Evolutionary conservation across 2,329 filamentous ascomycete species (phyloP), one percentile per base, ranked within the genome.

Genomic region (Metarhizium brunneum): DNA sequence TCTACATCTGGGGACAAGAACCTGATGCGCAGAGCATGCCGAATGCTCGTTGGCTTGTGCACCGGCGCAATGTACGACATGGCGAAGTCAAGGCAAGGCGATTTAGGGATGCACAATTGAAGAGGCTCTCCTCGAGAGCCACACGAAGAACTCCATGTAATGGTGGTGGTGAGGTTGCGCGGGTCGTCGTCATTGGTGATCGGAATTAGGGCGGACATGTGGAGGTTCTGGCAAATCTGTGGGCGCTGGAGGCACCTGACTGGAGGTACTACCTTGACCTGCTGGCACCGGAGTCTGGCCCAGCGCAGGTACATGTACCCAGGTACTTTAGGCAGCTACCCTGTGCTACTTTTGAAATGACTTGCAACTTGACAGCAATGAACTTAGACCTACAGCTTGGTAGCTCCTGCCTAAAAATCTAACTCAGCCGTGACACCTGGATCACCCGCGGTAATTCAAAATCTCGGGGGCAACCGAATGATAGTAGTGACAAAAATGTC

Each of bases 21-120:
- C 63, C 84, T 85, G 58, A 92, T 80, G 67, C 87, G 89, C 61
- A 97, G 71, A 14, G 92, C 92, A 80, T 96, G 88, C 55, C 92
- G 85, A 60, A 96, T 85, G 75, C 90, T 95, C 69, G 90, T 96
- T 29, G 94, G 88, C 64, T 86, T 82, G 71, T 99, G 94, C 56
- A 99, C 94, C 43, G 94, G 92, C 59, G 90, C 91, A 65, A 99
- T 78, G 71, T 97, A 99, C 53, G 94, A 88, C 94, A 99, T 99
- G 55, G 50, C 65, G 51, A 35, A 35, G 32, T 38, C 38, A 40
- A 14, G 29, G 51, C 35, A n/a, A 60, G 32, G 52, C 13, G 18
- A 42, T 55, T 45, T 54, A 52, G 32, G 14, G 29, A 29, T 14
- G 25, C 49, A 35, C 18, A 11, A 14, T n/a, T 20, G 18, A 40